Conservation (phyloP, 2,329 filamentous ascomycete species). For the Neurospora crassa region DNA sequence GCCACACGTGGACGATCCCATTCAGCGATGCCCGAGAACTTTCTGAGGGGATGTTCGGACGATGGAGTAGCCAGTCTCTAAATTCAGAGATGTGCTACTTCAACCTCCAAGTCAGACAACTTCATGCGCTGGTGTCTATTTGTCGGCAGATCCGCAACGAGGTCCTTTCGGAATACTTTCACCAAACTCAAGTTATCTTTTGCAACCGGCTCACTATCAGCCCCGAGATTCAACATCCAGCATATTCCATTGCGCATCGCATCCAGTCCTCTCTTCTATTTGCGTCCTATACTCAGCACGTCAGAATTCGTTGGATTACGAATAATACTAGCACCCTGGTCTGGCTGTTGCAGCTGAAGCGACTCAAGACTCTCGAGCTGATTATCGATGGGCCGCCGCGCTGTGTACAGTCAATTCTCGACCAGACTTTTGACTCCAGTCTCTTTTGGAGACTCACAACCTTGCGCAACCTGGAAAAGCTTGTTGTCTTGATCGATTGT, state of each 20-base stretch:
- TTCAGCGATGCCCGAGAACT: no score
- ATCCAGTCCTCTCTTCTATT: background rate
- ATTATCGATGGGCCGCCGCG: background rate
- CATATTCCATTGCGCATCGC: no score
- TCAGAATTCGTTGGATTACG: no score
- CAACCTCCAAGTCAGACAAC: background rate
- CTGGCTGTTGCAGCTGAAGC: background rate
- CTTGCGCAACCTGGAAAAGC: background rate
- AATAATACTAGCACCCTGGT: no score
- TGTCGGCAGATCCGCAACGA: background rate
- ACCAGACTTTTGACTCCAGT: fast-evolving
- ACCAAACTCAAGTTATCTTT: background rate
- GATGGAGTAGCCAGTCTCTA: no score
- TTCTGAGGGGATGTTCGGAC: no score
- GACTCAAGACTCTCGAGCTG: background rate
- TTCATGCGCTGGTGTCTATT: background rate
- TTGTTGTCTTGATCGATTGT: background rate
- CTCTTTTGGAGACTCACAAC: background rate
- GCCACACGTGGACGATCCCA: background rate
- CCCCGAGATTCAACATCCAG: no score
- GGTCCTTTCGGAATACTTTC: background rate
- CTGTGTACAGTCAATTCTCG: fast-evolving
- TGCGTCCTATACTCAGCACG: background rate
- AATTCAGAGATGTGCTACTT: background rate
- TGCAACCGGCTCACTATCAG: no score